phyloP scores from a whole-genome alignment of 139 green algal species.

The Eudorina sp. region DNA sequence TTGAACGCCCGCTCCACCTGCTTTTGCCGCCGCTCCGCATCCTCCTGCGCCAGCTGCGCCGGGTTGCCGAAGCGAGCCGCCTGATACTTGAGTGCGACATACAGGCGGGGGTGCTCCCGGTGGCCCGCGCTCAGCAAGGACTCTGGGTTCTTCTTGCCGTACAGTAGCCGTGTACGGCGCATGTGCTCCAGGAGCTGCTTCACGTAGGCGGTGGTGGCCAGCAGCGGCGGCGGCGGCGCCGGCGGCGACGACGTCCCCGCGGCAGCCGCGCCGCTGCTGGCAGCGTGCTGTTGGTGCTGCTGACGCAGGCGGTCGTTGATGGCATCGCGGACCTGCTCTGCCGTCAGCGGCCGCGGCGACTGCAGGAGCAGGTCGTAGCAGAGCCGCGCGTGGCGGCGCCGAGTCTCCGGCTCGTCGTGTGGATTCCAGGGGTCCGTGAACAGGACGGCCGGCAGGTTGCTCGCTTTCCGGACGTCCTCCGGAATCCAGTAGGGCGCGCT shows the following conservation, averaged over 20 bases:
- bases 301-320: background rate
- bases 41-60: background rate
- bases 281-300: background rate
- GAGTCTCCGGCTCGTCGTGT: constrained; percentile 14
- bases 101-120: constrained; percentile 48
- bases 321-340: constrained; percentile 10
- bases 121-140: constrained; percentile 23
- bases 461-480: background rate
- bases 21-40: background rate
- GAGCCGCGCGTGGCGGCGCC: background rate
- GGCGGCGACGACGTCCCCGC: no score
- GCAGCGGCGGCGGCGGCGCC: background rate
- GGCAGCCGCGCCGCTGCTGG: background rate
- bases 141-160: constrained; percentile 37
- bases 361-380: background rate
- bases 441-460: constrained; percentile 13
- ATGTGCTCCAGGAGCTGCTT: constrained; percentile 51
- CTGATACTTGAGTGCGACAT: constrained; percentile 44
- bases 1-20: constrained; percentile 26
- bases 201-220: constrained; percentile 9
- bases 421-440: constrained; percentile 39
- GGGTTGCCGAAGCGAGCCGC: background rate
- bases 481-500: constrained; percentile 45
- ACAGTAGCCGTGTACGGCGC: constrained; percentile 35
- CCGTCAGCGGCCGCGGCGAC: background rate